Percentiles rank a stretch among this genome's conserved stretches.
Conservation (phyloP, 2,329 filamentous ascomycete species). For the Nothopassalora personata region DNA sequence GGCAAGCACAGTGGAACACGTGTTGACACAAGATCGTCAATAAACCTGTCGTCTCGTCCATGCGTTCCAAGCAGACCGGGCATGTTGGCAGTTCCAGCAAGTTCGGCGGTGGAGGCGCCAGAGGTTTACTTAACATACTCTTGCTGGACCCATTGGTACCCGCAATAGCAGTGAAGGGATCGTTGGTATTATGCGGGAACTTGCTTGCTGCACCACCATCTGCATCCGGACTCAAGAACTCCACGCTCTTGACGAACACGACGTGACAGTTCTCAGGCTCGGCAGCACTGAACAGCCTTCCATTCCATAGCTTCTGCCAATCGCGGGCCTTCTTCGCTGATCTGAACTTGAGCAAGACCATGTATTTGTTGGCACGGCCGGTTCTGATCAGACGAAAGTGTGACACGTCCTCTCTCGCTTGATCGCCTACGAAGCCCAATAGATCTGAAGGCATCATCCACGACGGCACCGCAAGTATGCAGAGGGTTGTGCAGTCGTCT, state of each 20-base stretch:
- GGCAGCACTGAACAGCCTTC: conserved; percentile 71
- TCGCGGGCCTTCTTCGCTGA: conserved; percentile 65
- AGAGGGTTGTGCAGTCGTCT: conserved; percentile 79
- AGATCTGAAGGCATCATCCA: conserved; percentile 91
- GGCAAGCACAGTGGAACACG: conserved; percentile 92
- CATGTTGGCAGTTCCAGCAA: conserved; percentile 91
- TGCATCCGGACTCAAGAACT: conserved; percentile 62
- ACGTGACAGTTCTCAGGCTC: conserved; percentile 91
- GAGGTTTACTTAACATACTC: conserved; percentile 48
- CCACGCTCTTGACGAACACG: conserved; percentile 88
- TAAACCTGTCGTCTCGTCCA: conserved; percentile 94
- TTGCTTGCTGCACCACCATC: conserved; percentile 48
- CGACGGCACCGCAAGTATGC: conserved; percentile 88
- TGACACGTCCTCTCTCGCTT: conserved; percentile 77
- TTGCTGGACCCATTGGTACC: conserved; percentile 32
- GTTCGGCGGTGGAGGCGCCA: conserved; percentile 72
- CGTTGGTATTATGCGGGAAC: conserved; percentile 56
- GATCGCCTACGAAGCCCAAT: conserved; percentile 83
- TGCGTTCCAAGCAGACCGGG: conserved; percentile 90
- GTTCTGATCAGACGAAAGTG: conserved; percentile 95
- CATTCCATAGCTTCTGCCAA: conserved; percentile 86
- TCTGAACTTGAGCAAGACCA: conserved; percentile 92
- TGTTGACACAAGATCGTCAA: conserved; percentile 96
- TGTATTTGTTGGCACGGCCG: conserved; percentile 79
- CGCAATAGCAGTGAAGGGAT: conserved; percentile 52